These are phyloP conservation scores for Lipomyces sp. DNA, from an alignment of 805 yeast species.

Conservation along the genomic window DNA sequence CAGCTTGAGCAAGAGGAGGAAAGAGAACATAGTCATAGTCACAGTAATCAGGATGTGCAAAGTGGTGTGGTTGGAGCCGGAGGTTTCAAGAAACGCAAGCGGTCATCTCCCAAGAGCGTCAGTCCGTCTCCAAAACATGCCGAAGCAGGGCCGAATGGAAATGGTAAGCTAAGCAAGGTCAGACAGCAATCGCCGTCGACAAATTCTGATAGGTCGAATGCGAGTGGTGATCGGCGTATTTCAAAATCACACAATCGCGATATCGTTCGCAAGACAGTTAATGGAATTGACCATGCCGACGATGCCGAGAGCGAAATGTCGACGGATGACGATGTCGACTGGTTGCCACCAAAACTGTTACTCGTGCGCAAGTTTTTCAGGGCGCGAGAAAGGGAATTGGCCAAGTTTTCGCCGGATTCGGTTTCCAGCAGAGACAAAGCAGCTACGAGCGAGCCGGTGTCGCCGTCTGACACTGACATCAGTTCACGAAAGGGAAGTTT, in stretches of 20 bases:
- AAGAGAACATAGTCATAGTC: conserved; percentile 12
- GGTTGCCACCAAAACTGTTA: conserved; percentile 35
- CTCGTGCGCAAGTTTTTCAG: conserved; percentile 30
- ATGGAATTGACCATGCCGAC: background rate
- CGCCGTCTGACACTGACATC: conserved; percentile 1
- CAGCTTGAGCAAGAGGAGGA: conserved; percentile 30
- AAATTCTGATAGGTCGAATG: background rate
- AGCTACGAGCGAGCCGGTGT: conserved; percentile 7
- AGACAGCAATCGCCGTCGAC: background rate
- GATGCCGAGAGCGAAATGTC: conserved; percentile 34
- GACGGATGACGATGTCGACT: conserved; percentile 33
- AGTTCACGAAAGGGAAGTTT: conserved; percentile 15
- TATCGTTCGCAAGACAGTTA: conserved; percentile 1
- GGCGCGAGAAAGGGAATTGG: conserved; percentile 21
- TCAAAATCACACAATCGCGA: conserved; percentile 6
- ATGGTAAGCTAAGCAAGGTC: background rate
- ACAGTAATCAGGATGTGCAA: background rate
- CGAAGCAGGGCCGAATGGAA: background rate
- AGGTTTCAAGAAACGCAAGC: conserved; percentile 19
- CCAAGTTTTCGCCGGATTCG: conserved; percentile 21
- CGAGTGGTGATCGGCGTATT: background rate
- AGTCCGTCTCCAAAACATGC: background rate
- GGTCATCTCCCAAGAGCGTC: background rate
- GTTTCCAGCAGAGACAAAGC: conserved; percentile 8
- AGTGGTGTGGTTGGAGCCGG: conserved; percentile 7